Evolutionary conservation across 192 early-diverging fungal species (phyloP), one percentile per base, ranked within the genome.

Genomic region (Umbelopsis sp.): DNA sequence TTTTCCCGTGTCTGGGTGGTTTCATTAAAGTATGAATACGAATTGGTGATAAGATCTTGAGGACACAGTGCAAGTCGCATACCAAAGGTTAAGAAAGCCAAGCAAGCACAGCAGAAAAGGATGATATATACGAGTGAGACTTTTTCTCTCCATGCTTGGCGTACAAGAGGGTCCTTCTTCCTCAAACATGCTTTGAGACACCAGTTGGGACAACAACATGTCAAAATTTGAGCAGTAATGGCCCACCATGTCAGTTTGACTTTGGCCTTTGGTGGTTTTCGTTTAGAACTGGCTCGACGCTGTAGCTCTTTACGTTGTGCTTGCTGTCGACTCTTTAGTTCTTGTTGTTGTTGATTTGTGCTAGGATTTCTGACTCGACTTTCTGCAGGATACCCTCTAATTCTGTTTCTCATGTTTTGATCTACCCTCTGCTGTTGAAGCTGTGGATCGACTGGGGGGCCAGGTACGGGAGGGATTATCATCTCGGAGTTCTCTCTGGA

Each of bases 91-190:
- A 67, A 14, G 22, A 67, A 67, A 24, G 66, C 66, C 43, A 67
- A n/a, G 25, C 66, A 67, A 45, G 76, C 84, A 66, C 91, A 94
- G 72, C 91, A 74, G 34, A 93, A 75, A 44, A 89, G 81, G 59
- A 97, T 95, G 69, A 96, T 77, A 65, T 93, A 74, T 74, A 91
- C 92, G 20, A 97, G 84, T 8, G 88, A 77, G 1, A 91, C 80
- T 81, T 97, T 95, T 77, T 97, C 95, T 50, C 95, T 83, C 93
- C 93, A 96, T 20, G 95, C 95, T 90, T 93, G 93, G 49, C 88
- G 92, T 43, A 96, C 85, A 22, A 45, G 10, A 22, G 38, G 38
- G 8, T 67, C 45, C 43, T 45, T 67, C 32, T 67, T 67, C 1
- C 66, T 9, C 21, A 44, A 22, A 45, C 66, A 67, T 24, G 38